Conservation (phyloP, 2,329 filamentous ascomycete genomes). For the Fusarium sarcochroum region DNA sequence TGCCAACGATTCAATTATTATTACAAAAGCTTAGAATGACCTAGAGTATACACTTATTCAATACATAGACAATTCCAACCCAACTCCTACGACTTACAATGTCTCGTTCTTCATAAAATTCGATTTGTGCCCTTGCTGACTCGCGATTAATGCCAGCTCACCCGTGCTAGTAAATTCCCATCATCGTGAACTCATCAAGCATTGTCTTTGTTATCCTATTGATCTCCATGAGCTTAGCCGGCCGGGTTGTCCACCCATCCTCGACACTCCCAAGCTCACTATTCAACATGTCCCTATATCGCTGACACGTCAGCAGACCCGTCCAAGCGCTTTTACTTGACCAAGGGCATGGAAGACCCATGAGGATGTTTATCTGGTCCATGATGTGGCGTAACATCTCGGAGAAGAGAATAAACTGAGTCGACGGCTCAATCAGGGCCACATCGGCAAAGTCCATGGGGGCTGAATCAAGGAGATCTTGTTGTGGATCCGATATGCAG, state of each 20-base stretch:
- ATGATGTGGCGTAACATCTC: constrained; percentile 48
- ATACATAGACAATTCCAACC: background rate
- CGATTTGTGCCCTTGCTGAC: background rate
- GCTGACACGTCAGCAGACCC: constrained; percentile 39
- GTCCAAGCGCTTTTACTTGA: constrained; percentile 45
- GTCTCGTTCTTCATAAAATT: background rate
- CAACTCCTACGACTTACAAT: constrained; percentile 2
- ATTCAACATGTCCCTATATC: constrained; percentile 46
- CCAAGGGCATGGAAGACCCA: constrained; percentile 47
- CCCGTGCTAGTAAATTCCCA: constrained; percentile 36
- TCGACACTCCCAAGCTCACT: constrained; percentile 46
- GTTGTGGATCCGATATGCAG: constrained; percentile 24
- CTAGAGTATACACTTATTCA: constrained; percentile 38
- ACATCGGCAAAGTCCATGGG: constrained; percentile 47
- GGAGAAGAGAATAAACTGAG: constrained; percentile 49
- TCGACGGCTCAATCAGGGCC: constrained; percentile 42
- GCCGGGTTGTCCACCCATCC: constrained; percentile 42
- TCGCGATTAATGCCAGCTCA: background rate
- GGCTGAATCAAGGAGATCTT: constrained; percentile 33
- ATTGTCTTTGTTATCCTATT: constrained; percentile 38
- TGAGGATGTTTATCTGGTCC: constrained; percentile 45
- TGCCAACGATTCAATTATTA: constrained; percentile 4
- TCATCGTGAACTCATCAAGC: constrained; percentile 44
- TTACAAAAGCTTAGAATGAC: constrained; percentile 30
- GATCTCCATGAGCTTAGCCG: constrained; percentile 37